A percentile compares a stretch with the other conserved stretches of the same genome.
Evolutionary conservation across 2,329 filamentous ascomycete genomes (phyloP).

Genomic region (Fusarium decemcellulare): DNA sequence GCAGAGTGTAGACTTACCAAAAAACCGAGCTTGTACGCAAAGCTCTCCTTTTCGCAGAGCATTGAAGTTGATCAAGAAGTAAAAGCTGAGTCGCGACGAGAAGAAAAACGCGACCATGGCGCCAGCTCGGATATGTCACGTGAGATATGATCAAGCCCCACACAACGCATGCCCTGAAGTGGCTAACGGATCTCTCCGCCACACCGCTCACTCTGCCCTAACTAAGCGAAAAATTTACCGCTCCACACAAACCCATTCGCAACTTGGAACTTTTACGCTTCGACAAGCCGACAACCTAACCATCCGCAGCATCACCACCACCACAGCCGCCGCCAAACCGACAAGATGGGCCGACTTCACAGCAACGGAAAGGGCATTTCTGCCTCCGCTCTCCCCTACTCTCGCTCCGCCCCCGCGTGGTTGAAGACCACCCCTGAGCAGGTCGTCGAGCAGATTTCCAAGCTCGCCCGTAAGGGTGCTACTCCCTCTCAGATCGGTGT

Average conservation of each 20-base stretch:
- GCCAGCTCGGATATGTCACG: slow-evolving; percentile 27
- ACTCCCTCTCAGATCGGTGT: slow-evolving; percentile 99
- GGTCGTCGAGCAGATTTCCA: slow-evolving; percentile 99
- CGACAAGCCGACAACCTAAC: slow-evolving; percentile 44
- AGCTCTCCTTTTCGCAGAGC: slow-evolving; percentile 6
- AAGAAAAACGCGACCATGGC: slow-evolving; percentile 38
- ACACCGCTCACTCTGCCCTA: slow-evolving; percentile 56
- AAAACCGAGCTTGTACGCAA: slow-evolving; percentile 1
- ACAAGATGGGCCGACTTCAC: slow-evolving; percentile 97
- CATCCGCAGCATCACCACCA: slow-evolving; percentile 54
- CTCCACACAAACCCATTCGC: slow-evolving; percentile 55
- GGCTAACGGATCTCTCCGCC: slow-evolving; percentile 15
- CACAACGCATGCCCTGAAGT: not conserved
- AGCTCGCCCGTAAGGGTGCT: slow-evolving; percentile 98
- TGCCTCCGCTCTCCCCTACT: slow-evolving; percentile 96
- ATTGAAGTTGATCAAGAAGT: slow-evolving; percentile 10
- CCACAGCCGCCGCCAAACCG: slow-evolving; percentile 58
- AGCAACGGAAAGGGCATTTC: slow-evolving; percentile 99
- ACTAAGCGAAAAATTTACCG: slow-evolving; percentile 61
- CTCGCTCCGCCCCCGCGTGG: slow-evolving; percentile 92
- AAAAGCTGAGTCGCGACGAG: slow-evolving; percentile 25
- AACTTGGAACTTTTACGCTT: slow-evolving; percentile 43
- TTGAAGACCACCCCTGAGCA: slow-evolving; percentile 99
- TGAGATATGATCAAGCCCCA: slow-evolving; percentile 9
- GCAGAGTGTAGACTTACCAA: slow-evolving; percentile 52